Evolutionary conservation across 2,329 filamentous ascomycete species (phyloP).

Genomic region (Endoconidiophora polonica): DNA sequence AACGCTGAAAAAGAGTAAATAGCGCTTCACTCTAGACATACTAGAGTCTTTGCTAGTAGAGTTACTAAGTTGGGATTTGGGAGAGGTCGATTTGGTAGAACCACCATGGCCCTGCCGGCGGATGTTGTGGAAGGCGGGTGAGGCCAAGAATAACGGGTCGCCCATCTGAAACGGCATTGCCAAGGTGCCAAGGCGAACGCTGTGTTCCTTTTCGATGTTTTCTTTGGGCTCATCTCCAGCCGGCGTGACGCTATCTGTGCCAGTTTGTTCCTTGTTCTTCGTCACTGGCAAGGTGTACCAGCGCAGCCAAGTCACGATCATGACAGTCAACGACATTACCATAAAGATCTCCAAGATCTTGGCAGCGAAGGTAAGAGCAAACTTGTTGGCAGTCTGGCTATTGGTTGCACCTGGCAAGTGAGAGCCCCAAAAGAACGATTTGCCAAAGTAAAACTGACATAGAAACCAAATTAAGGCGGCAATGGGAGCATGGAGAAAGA

Average conservation of each 20-base stretch:
- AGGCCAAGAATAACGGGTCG: background rate
- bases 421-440: background rate
- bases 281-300: background rate
- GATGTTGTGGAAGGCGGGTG: background rate
- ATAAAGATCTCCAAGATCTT: background rate
- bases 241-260: too few relatives aligned
- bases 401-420: background rate
- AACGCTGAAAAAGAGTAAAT: background rate
- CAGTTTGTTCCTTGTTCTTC: too few relatives aligned
- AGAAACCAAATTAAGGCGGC: background rate
- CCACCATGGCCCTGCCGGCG: too few relatives aligned
- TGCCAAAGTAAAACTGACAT: background rate
- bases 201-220: background rate
- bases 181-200: background rate
- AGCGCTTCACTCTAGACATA: background rate
- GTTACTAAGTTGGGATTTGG: too few relatives aligned
- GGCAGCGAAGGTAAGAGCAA: background rate
- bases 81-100: too few relatives aligned
- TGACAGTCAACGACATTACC: background rate
- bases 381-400: background rate
- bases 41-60: too few relatives aligned
- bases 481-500: background rate
- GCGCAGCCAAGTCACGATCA: background rate
- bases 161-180: background rate
- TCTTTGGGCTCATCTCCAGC: too few relatives aligned